These are phyloP conservation scores for Phytopythium mirpurense DNA, from an alignment of 352 stramenopile genomes.

Conservation along the genomic window DNA sequence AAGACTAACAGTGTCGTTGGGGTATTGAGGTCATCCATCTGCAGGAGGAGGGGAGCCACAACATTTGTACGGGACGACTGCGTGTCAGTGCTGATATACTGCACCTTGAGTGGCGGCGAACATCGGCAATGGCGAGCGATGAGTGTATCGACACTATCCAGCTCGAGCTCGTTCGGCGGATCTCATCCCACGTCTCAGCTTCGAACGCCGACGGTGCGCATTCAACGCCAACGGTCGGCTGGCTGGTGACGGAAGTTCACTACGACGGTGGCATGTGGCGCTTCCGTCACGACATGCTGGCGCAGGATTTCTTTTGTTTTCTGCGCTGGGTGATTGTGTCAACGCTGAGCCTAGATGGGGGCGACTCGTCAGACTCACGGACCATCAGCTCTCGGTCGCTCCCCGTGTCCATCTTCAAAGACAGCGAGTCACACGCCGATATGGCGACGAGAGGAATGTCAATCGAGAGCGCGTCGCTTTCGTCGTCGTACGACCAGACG, in stretches of 20 bases:
- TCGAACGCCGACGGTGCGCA: neutral
- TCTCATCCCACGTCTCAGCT: constrained; percentile 1
- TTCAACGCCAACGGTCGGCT: neutral
- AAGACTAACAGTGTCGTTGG: neutral
- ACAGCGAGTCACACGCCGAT: neutral
- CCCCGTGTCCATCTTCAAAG: neutral
- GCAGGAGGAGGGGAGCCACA: neutral
- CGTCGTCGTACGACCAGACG: neutral
- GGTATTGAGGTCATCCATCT: neutral
- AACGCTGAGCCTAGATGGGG: neutral
- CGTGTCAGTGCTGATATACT: neutral
- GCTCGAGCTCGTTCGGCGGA: constrained; percentile 1
- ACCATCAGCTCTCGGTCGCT: constrained; percentile 1
- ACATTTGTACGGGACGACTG: neutral
- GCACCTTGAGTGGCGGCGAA: neutral
- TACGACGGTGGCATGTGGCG: neutral
- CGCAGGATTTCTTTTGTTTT: constrained; percentile 7
- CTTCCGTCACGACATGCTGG: constrained; percentile 2
- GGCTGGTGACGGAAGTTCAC: constrained; percentile 1
- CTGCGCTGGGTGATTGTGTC: constrained; percentile 4
- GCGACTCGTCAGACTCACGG: constrained; percentile 1
- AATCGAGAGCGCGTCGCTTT: neutral
- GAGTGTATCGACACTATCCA: neutral
- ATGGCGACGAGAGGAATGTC: neutral
- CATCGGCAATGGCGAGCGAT: neutral